Base-by-base conservation (phyloP, 495 filamentous ascomycete genomes). In the Peziza echinospora region DNA sequence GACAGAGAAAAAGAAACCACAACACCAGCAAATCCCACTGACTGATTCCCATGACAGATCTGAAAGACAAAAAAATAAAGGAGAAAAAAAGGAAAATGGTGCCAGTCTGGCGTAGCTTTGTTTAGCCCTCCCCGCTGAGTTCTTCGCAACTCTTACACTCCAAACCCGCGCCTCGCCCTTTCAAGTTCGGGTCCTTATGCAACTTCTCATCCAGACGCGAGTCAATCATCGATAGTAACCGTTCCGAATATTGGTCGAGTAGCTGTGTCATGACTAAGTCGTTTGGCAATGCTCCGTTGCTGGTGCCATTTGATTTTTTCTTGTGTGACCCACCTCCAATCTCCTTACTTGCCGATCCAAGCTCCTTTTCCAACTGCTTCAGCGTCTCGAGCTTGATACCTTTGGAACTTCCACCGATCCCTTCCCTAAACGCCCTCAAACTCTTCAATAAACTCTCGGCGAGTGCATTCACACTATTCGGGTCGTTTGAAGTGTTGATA, bases 381-480 rank as follows among this genome's bases (percentile, higher is more conserved):
- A 80, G 62, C 2, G 73, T 61, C 44, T 84, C 78, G 10, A 74
- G 64, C 24, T 70, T 69, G 30, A 85, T 73, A 24, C 74, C 71
- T 10, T 71, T 72, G 10, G 73, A 74, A 21, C 72, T 26, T 24
- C 49, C 47, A 21, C 58, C 62, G 6, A 93, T 70, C 56, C 82
- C 83, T 63, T 84, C 87, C 13, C 89, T 72, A 56, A 91, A 94
- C 2, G 77, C 72, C 43, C 79, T 74, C 5, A 97, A 67, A 41
- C 53, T 59, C 37, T 55, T 46, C 6, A 52, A 53, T 40, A 59
- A 49, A 24, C 43, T 56, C 45, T 59, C 56, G 4, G 57, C 57
- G 8, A 59, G 50, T 25, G 47, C 50, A 39, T 56, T 56, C 44
- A 59, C 16, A 37, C 19, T 37, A 17, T 37, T 37, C 19, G 30